Evolutionary conservation across 495 filamentous ascomycete species (phyloP).

Genomic region (Saxophila tyrrhenica): DNA sequence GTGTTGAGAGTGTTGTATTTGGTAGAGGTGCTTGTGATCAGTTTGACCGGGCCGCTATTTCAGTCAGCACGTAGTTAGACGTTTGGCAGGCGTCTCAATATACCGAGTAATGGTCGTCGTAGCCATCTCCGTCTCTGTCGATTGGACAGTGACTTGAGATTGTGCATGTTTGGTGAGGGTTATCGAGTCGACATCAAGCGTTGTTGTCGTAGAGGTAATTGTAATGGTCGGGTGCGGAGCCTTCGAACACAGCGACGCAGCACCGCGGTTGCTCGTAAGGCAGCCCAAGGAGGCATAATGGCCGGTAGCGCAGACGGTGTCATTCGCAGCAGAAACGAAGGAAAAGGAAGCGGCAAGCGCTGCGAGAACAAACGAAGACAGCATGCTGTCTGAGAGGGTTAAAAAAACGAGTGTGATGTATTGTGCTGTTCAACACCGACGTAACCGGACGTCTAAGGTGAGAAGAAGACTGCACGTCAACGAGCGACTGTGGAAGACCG

Average conservation of each 20-base stretch:
- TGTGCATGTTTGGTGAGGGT: not conserved
- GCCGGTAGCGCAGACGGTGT: not conserved
- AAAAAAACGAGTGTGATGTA: not conserved
- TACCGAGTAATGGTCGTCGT: slow-evolving; percentile 3
- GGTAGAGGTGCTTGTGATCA: not conserved
- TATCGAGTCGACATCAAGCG: not conserved
- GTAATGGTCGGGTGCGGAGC: not conserved
- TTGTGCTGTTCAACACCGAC: not conserved
- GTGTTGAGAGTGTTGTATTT: not conserved
- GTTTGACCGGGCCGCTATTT: not conserved
- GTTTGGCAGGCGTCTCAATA: not conserved
- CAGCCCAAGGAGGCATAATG: slow-evolving; percentile 1
- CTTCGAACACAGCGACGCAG: not conserved
- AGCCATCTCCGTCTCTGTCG: not conserved
- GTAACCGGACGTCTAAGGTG: slow-evolving; percentile 6
- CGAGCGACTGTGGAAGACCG: not conserved
- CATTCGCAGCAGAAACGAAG: not conserved
- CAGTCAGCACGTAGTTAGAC: not conserved
- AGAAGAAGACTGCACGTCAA: not conserved
- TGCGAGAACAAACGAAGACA: not conserved
- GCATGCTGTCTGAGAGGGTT: not conserved
- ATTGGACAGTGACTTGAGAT: not conserved
- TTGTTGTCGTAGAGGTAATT: slow-evolving; percentile 1
- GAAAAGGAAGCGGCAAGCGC: not conserved
- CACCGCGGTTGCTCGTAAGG: not conserved